These are phyloP conservation scores for Geotrichum citri-aurantii DNA, from an alignment of 1,139 yeast species.

Conservation along the genomic window DNA sequence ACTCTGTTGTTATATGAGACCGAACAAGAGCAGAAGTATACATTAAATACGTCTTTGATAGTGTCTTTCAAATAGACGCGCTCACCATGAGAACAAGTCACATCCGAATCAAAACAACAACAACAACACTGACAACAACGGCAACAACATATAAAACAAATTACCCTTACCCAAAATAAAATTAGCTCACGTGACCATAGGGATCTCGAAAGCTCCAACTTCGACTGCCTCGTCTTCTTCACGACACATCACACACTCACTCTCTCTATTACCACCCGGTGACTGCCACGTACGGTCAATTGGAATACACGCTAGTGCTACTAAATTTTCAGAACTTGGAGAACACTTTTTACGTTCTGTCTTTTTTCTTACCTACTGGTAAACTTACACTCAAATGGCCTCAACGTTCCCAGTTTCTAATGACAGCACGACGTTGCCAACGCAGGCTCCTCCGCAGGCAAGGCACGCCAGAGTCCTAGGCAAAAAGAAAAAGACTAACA, in stretches of 20 bases:
- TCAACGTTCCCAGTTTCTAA: not conserved
- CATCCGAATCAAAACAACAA: too few species aligned
- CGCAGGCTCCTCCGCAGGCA: not conserved
- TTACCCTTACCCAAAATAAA: too few species aligned
- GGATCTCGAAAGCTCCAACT: too few species aligned
- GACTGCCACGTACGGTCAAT: not conserved
- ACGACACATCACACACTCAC: not conserved
- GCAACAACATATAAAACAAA: too few species aligned
- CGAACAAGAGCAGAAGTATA: too few species aligned
- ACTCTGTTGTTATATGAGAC: too few species aligned
- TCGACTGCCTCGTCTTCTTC: not conserved
- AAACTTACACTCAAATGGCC: not conserved
- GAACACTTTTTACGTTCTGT: not conserved
- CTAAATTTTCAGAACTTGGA: not conserved
- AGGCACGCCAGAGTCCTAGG: slow-evolving; percentile 11
- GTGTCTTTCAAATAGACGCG: too few species aligned
- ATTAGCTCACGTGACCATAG: too few species aligned
- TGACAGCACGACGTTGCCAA: not conserved
- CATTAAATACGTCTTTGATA: too few species aligned
- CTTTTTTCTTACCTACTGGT: not conserved
- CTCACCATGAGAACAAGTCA: too few species aligned
- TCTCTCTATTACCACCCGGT: not conserved
- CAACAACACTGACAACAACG: too few species aligned
- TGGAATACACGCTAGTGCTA: not conserved
- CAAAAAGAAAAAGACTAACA: not conserved